A percentile compares a stretch with the other conserved stretches of the same genome.
These are phyloP conservation scores for Stagonosporopsis rhizophila DNA, from an alignment of 2,329 filamentous ascomycete species.

Conservation along the genomic window DNA sequence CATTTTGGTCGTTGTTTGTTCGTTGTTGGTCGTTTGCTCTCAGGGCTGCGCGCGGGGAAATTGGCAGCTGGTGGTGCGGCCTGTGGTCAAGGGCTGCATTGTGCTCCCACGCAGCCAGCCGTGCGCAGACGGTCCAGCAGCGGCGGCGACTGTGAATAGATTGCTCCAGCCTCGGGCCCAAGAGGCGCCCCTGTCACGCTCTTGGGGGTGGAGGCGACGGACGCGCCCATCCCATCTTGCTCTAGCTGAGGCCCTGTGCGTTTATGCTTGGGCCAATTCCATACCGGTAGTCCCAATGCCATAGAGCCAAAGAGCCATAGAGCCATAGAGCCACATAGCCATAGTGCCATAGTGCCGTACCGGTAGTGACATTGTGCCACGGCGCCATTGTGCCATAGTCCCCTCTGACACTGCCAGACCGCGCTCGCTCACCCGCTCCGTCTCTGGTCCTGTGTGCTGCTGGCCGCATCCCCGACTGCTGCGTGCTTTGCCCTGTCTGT, in stretches of 20 bases:
- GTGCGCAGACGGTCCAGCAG: not conserved
- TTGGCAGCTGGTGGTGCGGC: not conserved
- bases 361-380: too few relatives aligned
- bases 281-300: conserved; percentile 3
- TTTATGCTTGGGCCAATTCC: conserved; percentile 18
- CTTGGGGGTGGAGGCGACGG: too few relatives aligned
- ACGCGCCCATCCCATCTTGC: conserved; percentile 8
- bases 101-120: not conserved
- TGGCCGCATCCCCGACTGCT: too few relatives aligned
- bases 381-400: conserved; percentile 1
- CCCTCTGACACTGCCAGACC: not conserved
- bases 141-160: conserved; percentile 7
- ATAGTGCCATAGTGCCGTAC: conserved; percentile 14
- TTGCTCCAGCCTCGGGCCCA: conserved; percentile 11
- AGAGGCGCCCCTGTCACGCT: conserved; percentile 17
- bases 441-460: not conserved
- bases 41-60: conserved; percentile 6
- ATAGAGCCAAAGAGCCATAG: conserved; percentile 7
- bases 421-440: not conserved
- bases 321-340: conserved; percentile 2
- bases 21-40: not conserved
- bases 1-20: conserved; percentile 21
- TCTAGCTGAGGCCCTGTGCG: conserved; percentile 20
- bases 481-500: not conserved
- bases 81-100: not conserved